These are phyloP conservation scores for Wickerhamomyces strasburgensis DNA, from an alignment of 805 yeast species.

Conservation along the genomic window DNA sequence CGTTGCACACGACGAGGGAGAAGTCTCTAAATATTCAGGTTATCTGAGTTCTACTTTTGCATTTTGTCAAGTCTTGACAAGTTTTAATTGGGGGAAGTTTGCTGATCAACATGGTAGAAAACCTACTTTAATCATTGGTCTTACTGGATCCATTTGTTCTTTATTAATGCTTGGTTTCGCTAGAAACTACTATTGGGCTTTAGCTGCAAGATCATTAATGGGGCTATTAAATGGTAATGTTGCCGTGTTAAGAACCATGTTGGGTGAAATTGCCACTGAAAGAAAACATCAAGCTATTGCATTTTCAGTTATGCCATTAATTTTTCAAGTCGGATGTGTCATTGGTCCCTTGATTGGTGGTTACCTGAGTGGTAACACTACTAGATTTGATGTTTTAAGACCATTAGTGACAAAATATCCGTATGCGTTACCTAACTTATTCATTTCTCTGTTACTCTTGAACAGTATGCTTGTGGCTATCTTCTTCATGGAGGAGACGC, in stretches of 20 bases:
- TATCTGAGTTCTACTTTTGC: constrained; percentile 60
- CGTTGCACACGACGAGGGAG: constrained; percentile 44
- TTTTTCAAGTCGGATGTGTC: constrained; percentile 57
- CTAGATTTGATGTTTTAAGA: constrained; percentile 22
- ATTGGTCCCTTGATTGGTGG: constrained; percentile 61
- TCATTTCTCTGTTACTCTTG: constrained; percentile 34
- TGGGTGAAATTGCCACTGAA: constrained; percentile 57
- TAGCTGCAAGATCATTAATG: constrained; percentile 46
- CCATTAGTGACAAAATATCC: constrained; percentile 37
- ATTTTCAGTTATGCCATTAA: constrained; percentile 53
- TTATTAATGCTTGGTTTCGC: constrained; percentile 51
- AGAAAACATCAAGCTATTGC: constrained; percentile 59
- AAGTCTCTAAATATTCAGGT: constrained; percentile 57
- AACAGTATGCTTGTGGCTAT: constrained; percentile 34
- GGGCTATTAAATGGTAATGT: constrained; percentile 62
- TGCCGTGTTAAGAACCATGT: constrained; percentile 55
- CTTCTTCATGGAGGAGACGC: constrained; percentile 52
- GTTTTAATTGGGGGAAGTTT: constrained; percentile 55
- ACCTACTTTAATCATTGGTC: constrained; percentile 45
- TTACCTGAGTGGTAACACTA: constrained; percentile 36
- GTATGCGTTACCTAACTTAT: constrained; percentile 49
- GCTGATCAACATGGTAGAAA: constrained; percentile 56
- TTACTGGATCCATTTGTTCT: constrained; percentile 46
- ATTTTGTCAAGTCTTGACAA: constrained; percentile 50
- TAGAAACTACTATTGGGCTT: constrained; percentile 45